These are phyloP conservation scores for Nemania diffusa DNA, from an alignment of 2,329 filamentous ascomycete species.

Conservation along the genomic window DNA sequence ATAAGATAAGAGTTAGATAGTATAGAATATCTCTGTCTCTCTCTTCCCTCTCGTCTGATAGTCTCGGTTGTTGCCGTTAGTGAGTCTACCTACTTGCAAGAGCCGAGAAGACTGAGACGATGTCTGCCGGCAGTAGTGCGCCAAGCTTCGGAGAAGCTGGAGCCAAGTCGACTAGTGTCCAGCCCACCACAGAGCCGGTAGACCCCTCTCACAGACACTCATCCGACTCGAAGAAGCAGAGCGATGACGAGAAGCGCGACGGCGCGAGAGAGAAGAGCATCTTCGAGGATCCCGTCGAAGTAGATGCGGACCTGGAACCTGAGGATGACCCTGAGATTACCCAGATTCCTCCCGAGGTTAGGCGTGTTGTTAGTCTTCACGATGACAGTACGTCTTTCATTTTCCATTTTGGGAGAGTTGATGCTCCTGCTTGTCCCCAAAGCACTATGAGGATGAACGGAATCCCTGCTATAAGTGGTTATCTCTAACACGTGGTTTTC, in stretches of 20 bases:
- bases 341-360: slow-evolving; percentile 65
- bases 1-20: background rate
- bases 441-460: too few relatives aligned
- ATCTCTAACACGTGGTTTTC: slow-evolving; percentile 3
- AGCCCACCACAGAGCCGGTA: slow-evolving; percentile 20
- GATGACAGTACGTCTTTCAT: slow-evolving; percentile 60
- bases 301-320: slow-evolving; percentile 45
- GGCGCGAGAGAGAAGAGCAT: slow-evolving; percentile 36
- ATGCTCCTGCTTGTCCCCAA: too few relatives aligned
- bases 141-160: slow-evolving; percentile 24
- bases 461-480: background rate
- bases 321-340: slow-evolving; percentile 63
- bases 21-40: background rate
- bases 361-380: slow-evolving; percentile 65
- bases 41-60: background rate
- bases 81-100: background rate
- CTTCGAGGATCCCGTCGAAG: slow-evolving; percentile 42
- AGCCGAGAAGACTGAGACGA: slow-evolving; percentile 14
- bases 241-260: slow-evolving; percentile 3
- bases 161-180: slow-evolving; percentile 29
- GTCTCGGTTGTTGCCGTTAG: background rate
- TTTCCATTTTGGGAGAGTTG: too few relatives aligned
- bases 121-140: slow-evolving; percentile 30
- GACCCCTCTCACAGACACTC: slow-evolving; percentile 12
- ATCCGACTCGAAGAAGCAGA: slow-evolving; percentile 6